Evolutionary conservation across 805 yeast genomes (phyloP).

Genomic region (Candida sphagnicola): DNA sequence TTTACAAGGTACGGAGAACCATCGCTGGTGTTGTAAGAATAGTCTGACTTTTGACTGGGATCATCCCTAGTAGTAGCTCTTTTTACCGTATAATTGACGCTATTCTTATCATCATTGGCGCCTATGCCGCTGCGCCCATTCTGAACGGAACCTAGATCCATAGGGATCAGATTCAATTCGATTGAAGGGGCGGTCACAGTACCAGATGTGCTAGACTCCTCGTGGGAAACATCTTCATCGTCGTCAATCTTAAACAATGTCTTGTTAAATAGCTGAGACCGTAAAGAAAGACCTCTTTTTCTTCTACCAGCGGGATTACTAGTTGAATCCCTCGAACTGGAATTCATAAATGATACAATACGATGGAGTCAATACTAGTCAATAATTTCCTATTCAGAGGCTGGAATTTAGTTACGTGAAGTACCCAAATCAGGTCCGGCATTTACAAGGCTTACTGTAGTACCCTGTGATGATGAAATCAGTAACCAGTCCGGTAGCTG

Average conservation of each 20-base stretch:
- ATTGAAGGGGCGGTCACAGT: not conserved
- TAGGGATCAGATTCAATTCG: not conserved
- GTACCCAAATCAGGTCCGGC: too few relatives aligned
- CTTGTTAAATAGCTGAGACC: constrained; percentile 62
- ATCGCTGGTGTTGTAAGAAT: not conserved
- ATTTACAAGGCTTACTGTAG: too few relatives aligned
- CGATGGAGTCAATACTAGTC: too few relatives aligned
- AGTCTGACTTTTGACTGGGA: not conserved
- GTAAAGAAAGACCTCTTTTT: constrained; percentile 61
- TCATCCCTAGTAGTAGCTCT: not conserved
- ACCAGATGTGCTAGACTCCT: not conserved
- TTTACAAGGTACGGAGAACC: not conserved
- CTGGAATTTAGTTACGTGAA: too few relatives aligned
- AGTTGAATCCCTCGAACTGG: constrained; percentile 1
- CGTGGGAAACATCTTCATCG: too few relatives aligned
- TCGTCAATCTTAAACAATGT: constrained; percentile 12
- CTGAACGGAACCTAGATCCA: too few relatives aligned
- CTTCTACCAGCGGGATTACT: constrained; percentile 30
- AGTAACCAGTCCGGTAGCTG: too few relatives aligned
- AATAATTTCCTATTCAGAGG: too few relatives aligned
- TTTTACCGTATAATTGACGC: too few relatives aligned
- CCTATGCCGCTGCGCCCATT: too few relatives aligned
- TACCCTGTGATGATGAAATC: too few relatives aligned
- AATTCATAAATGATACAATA: not conserved
- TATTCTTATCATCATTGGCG: too few relatives aligned